Evolutionary conservation across 1,284 basidiomycete species (phyloP), one percentile per base, ranked within the genome.

Genomic region (Ceratobasidium sp.): DNA sequence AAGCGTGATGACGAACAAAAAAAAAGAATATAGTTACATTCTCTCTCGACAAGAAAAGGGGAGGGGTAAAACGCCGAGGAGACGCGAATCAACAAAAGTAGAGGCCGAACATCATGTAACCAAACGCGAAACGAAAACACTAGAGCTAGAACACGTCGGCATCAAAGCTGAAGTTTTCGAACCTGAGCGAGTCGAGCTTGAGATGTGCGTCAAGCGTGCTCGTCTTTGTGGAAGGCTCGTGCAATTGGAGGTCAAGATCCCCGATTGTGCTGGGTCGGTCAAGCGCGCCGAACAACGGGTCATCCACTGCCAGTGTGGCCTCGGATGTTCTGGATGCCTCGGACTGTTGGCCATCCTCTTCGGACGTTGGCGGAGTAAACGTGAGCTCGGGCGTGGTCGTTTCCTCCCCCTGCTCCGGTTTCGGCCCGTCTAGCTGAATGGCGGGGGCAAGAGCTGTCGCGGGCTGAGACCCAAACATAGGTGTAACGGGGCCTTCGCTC

Each of bases 21-120:
- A 21, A 32, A 21, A 65, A 48, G 34, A 53, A 32, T 69, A 69
- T 69, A 69, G 64, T 57, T 69, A 69, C 64, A 69, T 43, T 69
- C 64, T 69, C 46, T 3, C 34, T 30, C 39, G 28, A 43, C 26
- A 45, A 69, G 43, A 26, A 39, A 65, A 48, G 64, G 30, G 41
- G 32, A 48, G 36, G 46, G 12, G 62, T 14, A 57, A 26, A 57
- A 32, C 10, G 18, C 12, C 50, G 23, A 52, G 28, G 30, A 52
- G 21, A 52, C 9, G 4, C 46, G 21, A 21, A n/a, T n/a, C n/a
- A n/a, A n/a, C n/a, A 16, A n/a, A 10, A 45, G 3, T 45, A 45
- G n/a, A 45, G n/a, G 14, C 43, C 1, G 9, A 39, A 39, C 36
- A 39, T 39, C 36, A 39, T 14, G 14, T n/a, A 21, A 50, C 18